These are phyloP conservation scores for Colletotrichum liriopes DNA, from an alignment of 2,329 filamentous ascomycete genomes.

Conservation along the genomic window DNA sequence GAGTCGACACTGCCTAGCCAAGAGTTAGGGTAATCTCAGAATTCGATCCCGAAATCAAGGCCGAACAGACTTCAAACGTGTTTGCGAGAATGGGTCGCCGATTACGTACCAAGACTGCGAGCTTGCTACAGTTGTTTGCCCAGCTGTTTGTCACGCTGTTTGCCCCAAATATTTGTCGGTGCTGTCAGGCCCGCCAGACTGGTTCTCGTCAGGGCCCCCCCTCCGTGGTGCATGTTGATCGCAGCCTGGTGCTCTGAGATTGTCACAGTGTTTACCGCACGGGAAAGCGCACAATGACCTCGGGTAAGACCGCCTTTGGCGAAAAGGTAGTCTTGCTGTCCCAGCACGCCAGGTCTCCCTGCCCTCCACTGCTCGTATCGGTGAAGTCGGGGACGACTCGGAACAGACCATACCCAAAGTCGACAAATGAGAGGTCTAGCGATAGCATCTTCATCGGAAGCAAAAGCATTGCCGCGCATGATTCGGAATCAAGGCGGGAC, in stretches of 20 bases:
- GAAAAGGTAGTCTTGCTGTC: not conserved
- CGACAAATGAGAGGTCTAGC: not conserved
- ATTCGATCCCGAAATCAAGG: not conserved
- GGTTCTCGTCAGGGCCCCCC: constrained; percentile 11
- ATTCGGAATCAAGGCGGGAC: constrained; percentile 11
- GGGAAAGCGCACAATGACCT: not conserved
- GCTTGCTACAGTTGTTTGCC: constrained; percentile 21
- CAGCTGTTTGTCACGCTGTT: constrained; percentile 13
- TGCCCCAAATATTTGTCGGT: constrained; percentile 11
- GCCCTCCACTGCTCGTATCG: not conserved
- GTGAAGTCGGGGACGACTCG: constrained; percentile 4
- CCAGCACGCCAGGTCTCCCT: not conserved
- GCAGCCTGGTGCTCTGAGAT: not conserved
- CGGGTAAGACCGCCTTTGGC: constrained; percentile 4
- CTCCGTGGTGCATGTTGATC: constrained; percentile 4
- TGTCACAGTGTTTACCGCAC: not conserved
- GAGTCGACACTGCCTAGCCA: not conserved
- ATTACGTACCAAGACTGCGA: not conserved
- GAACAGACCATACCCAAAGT: not conserved
- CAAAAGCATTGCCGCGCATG: constrained; percentile 20
- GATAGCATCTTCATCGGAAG: constrained; percentile 30
- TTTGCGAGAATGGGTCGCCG: not conserved
- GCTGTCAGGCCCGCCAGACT: constrained; percentile 10
- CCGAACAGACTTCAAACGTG: not conserved
- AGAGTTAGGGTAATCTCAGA: not conserved